Percentiles rank a stretch among this genome's conserved stretches.
phyloP scores from a whole-genome alignment of 108 stramenopile genomes.

The Mayamaea pseudoterrestris region DNA sequence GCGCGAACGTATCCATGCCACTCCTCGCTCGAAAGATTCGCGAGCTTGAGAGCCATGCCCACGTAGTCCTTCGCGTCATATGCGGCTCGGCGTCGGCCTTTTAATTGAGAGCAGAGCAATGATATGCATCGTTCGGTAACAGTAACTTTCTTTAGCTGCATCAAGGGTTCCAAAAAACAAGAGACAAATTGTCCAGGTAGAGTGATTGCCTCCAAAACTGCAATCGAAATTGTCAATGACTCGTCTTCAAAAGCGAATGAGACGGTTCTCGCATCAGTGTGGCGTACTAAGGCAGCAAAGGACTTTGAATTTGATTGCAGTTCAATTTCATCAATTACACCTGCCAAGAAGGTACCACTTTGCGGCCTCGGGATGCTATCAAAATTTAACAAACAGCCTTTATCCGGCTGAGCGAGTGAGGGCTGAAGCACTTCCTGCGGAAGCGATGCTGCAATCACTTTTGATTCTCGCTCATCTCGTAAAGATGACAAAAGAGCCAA shows the following conservation, averaged over 20 bases:
- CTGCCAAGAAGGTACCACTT: slow-evolving; percentile 17
- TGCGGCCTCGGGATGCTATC: slow-evolving; percentile 2
- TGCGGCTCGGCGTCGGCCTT: slow-evolving; percentile 39
- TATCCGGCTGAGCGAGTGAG: neutral
- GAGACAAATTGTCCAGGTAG: slow-evolving; percentile 31
- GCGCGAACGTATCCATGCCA: slow-evolving; percentile 18
- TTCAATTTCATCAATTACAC: slow-evolving; percentile 6
- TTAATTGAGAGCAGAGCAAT: slow-evolving; percentile 51
- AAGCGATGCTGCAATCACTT: neutral
- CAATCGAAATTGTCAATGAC: slow-evolving; percentile 3
- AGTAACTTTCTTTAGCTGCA: slow-evolving; percentile 15
- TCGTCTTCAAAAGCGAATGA: neutral
- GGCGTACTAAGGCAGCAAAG: no score
- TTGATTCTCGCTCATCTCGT: slow-evolving; percentile 4
- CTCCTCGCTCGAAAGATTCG: slow-evolving; percentile 21
- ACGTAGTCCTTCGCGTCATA: slow-evolving; percentile 63
- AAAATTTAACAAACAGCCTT: neutral
- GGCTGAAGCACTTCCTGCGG: neutral
- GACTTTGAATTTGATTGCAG: no score
- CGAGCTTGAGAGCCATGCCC: slow-evolving; percentile 29
- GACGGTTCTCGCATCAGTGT: neutral
- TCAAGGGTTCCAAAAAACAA: slow-evolving; percentile 18
- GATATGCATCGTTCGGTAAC: slow-evolving; percentile 26
- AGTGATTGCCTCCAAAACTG: slow-evolving; percentile 19
- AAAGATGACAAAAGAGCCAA: slow-evolving; percentile 20